Evolutionary conservation across 2,329 filamentous ascomycete genomes (phyloP), one percentile per base, ranked within the genome.

Genomic region (Nemania diffusa): DNA sequence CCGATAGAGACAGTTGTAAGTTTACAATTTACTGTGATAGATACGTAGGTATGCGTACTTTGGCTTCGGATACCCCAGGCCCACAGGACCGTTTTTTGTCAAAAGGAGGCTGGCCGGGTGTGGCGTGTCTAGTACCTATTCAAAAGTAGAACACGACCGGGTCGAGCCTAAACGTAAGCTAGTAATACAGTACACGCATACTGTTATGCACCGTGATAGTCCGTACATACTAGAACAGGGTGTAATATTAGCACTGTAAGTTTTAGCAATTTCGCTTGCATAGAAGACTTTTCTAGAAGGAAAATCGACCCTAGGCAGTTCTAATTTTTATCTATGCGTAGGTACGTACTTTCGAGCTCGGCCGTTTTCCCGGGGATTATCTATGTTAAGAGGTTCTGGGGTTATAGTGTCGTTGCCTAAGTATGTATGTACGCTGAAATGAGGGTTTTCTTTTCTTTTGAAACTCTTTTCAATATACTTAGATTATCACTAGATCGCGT

Each of bases 251-350:
- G 11, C 48, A 63, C 55, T 63, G 53, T 55, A 53, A 24, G 42
- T 1, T 26, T 24, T 24, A 57, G 26, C 57, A 62, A 66, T 66
- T 46, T 66, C 59, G 64, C 55, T 63, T 63, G 46, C n/a, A 50
- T 29, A 9, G 46, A 34, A 17, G 13, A 53, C 32, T 46, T 53
- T 65, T 65, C 64, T 65, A 62, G 64, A 65, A 65, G 51, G 50
- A 55, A 62, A 62, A 27, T 24, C 40, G 32, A 32, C 20, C 26
- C 46, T 9, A 34, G 22, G 51, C 17, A 40, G 17, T 20, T 6
- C 17, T n/a, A 17, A 20, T 44, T 44, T 6, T 8, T 17, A 40
- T n/a, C n/a, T n/a, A n/a, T n/a, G n/a, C n/a, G n/a, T n/a, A n/a
- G n/a, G n/a, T n/a, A n/a, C n/a, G n/a, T n/a, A n/a, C n/a, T n/a